Base-by-base conservation (phyloP, 2,329 filamentous ascomycete genomes). In the Dothistroma pini region DNA sequence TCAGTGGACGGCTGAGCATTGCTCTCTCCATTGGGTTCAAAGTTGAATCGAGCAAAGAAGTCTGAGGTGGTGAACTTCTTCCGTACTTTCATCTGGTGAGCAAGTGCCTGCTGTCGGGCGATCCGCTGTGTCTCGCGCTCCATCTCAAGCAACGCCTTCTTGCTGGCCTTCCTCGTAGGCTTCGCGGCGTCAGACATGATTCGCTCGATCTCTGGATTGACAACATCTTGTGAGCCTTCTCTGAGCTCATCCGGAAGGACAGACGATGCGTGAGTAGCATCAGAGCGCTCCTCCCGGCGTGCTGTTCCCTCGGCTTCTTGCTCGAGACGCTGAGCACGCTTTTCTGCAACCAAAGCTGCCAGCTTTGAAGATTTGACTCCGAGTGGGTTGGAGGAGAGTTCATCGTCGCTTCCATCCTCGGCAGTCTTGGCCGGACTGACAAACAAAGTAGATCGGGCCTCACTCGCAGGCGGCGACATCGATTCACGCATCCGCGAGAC, bases 141-240 rank as follows among this genome's bases (percentile, higher is more conserved):
- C 89, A 99, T 97, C 68, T 97, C 93, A 72, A 97, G 91, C 48
- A 97, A 75, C 0, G 95, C 95, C 77, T 92, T 97, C 78, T 93
- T 97, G 79, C 93, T 93, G 0, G 95, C 93, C 73, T 95, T 96
- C 12, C 95, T 85, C 10, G 85, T 83, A 5, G 91, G 88, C 4
- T 88, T 86, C 29, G 83, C 81, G n/a, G 72, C 71, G 44, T 73
- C 72, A 5, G 71, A 73, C 62, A 74, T 67, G 60, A 74, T 70
- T 21, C 69, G 66, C 31, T 72, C 71, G 11, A 68, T 50, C 8
- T 70, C 67, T 1, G 68, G 61, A 51, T 72, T 62, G 29, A 52
- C 60, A 7, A 60, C 55, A 7, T 67, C 63, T 44, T 68, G 61
- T 14, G 66, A 60, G n/a, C 53, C 63, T 29, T 69, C 68, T 10